Conservation (phyloP, 2,329 filamentous ascomycete species). For the Colletotrichum karsti region DNA sequence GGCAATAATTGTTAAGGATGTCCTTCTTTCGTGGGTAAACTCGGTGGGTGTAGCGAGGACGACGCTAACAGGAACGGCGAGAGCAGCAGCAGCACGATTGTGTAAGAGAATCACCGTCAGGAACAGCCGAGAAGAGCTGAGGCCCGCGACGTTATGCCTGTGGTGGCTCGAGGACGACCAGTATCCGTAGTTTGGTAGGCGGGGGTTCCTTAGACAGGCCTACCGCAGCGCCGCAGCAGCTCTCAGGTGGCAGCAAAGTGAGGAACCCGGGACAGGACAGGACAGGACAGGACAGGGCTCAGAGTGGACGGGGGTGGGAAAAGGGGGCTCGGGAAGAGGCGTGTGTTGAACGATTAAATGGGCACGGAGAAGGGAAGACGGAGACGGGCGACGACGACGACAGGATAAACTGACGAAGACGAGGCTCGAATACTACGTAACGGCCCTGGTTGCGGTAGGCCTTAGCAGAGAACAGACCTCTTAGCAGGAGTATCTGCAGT, state of each 20-base stretch:
- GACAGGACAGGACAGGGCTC: background rate
- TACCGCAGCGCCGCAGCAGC: background rate
- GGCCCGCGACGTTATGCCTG: background rate
- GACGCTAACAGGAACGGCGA: background rate
- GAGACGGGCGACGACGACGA: background rate
- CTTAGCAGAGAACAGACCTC: slow-evolving; percentile 1
- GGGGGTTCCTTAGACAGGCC: background rate
- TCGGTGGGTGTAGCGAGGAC: background rate
- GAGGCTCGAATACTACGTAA: background rate
- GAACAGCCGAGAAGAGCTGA: background rate
- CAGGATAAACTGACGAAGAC: background rate
- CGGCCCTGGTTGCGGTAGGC: background rate
- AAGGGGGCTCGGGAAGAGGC: background rate
- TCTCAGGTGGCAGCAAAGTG: background rate
- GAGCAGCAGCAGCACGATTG: background rate
- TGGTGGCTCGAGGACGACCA: background rate
- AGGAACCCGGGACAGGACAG: background rate
- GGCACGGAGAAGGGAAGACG: background rate
- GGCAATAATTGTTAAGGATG: background rate
- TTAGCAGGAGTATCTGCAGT: slow-evolving; percentile 2
- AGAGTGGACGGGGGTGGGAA: background rate
- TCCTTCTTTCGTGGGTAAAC: background rate
- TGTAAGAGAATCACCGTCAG: background rate
- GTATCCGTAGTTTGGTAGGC: too few relatives aligned
- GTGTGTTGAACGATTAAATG: background rate